phyloP scores from a whole-genome alignment of 2,329 filamentous ascomycete species.

The Cyanodermella asteris region DNA sequence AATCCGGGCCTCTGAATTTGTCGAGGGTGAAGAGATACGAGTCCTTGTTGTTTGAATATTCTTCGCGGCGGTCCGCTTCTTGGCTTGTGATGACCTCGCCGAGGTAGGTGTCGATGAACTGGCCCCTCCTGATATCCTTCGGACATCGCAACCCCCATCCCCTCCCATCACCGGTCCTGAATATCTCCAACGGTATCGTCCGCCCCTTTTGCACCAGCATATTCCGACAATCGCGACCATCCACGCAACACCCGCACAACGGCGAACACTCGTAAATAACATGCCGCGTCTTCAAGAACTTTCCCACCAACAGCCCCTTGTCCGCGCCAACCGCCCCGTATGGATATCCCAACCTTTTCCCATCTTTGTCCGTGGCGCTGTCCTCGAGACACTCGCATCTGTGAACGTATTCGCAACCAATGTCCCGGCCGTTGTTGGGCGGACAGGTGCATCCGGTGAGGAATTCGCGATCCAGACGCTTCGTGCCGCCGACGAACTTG shows the following conservation, averaged over 20 bases:
- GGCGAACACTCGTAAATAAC: conserved; percentile 67
- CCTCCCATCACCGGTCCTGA: conserved; percentile 49
- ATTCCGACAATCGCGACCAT: conserved; percentile 47
- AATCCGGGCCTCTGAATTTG: conserved; percentile 46
- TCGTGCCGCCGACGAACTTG: conserved; percentile 36
- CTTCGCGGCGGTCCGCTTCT: conserved; percentile 39
- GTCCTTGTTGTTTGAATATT: conserved; percentile 43
- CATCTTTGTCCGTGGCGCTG: conserved; percentile 26
- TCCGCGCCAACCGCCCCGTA: conserved; percentile 37
- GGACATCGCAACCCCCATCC: conserved; percentile 57
- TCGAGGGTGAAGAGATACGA: conserved; percentile 65
- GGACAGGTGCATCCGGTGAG: conserved; percentile 47
- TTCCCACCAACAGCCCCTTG: conserved; percentile 30
- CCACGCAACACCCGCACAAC: conserved; percentile 43
- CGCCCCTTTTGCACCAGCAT: conserved; percentile 56
- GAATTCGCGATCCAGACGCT: conserved; percentile 37
- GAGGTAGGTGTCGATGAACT: conserved; percentile 62
- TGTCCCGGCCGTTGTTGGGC: conserved; percentile 25
- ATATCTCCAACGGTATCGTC: conserved; percentile 50
- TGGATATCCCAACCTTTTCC: conserved; percentile 30
- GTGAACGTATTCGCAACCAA: conserved; percentile 39
- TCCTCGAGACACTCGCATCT: conserved; percentile 53
- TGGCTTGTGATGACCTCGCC: conserved; percentile 44
- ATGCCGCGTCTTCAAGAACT: conserved; percentile 29
- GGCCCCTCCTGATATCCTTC: conserved; percentile 42